These are phyloP conservation scores for Picea glauca DNA, from an alignment of 75 land plant genomes.

Conservation along the genomic window DNA sequence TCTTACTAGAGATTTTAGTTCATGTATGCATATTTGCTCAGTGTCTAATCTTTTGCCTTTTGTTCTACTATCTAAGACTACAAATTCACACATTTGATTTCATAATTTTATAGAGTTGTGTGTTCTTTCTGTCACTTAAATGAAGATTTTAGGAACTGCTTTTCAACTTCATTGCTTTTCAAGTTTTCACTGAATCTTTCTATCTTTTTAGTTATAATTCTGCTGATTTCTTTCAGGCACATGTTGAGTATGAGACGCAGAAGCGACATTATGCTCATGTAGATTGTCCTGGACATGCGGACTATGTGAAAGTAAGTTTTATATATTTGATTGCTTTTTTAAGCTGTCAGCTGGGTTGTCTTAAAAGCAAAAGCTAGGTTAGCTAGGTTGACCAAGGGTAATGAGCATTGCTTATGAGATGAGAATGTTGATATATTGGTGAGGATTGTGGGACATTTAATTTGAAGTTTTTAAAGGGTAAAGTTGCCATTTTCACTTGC, in stretches of 20 bases:
- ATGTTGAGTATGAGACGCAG: constrained; percentile 93
- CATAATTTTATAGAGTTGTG: not conserved
- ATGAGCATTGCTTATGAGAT: not conserved
- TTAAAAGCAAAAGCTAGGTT: not conserved
- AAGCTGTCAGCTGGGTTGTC: not conserved
- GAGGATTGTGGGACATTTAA: not conserved
- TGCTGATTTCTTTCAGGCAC: constrained; percentile 63
- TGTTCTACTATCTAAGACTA: not conserved
- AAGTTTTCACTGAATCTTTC: not conserved
- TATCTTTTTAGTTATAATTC: not conserved
- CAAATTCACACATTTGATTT: not conserved
- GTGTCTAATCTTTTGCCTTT: not conserved
- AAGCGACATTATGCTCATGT: constrained; percentile 98
- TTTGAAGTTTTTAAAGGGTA: not conserved
- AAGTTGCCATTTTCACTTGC: not conserved
- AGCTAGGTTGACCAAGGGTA: not conserved
- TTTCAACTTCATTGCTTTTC: not conserved
- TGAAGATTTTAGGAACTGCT: not conserved
- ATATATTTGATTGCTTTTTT: not conserved
- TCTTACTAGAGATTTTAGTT: too few relatives aligned
- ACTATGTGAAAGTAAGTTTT: constrained; percentile 89
- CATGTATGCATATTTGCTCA: not conserved
- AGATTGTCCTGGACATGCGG: constrained; percentile 97
- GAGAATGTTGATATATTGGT: not conserved
- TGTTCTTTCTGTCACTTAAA: not conserved